Evolutionary conservation across 352 stramenopile species (phyloP).

Genomic region (Phytopythium litorale): DNA sequence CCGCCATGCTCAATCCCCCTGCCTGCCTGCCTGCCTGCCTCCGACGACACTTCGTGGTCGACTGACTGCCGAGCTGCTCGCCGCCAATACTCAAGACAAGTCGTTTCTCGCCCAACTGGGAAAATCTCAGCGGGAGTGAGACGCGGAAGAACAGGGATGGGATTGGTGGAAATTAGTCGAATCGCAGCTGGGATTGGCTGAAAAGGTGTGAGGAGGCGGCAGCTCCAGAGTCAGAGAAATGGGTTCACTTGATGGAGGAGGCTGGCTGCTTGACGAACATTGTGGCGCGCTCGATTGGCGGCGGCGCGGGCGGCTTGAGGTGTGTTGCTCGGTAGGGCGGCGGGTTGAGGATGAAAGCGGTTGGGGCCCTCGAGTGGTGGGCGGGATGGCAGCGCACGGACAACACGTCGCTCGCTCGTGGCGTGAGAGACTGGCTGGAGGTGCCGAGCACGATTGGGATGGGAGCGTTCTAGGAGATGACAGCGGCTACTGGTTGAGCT

Average conservation of each 20-base stretch:
- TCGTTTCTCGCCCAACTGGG: background rate
- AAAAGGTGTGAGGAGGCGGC: background rate
- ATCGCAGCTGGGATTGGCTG: background rate
- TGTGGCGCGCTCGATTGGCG: no score
- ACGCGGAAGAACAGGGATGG: background rate
- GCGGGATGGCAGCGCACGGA: background rate
- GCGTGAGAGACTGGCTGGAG: background rate
- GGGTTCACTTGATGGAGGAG: background rate
- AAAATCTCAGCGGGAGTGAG: background rate
- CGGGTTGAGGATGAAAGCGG: background rate
- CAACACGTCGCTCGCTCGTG: background rate
- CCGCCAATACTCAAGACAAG: no score
- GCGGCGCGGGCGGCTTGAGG: no score
- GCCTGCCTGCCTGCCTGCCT: no score
- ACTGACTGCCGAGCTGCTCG: no score
- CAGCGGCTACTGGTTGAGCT: background rate
- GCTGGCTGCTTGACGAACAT: no score
- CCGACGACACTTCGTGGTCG: background rate
- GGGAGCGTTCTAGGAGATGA: background rate
- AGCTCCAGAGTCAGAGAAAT: background rate
- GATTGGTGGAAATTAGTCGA: conserved; percentile 2
- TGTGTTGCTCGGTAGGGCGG: background rate
- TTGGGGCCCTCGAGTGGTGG: background rate
- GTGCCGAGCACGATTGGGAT: background rate
- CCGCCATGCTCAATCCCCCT: conserved; percentile 14